These are phyloP conservation scores for Barnettozyma hawaiiensis DNA, from an alignment of 1,139 yeast species.

Conservation along the genomic window DNA sequence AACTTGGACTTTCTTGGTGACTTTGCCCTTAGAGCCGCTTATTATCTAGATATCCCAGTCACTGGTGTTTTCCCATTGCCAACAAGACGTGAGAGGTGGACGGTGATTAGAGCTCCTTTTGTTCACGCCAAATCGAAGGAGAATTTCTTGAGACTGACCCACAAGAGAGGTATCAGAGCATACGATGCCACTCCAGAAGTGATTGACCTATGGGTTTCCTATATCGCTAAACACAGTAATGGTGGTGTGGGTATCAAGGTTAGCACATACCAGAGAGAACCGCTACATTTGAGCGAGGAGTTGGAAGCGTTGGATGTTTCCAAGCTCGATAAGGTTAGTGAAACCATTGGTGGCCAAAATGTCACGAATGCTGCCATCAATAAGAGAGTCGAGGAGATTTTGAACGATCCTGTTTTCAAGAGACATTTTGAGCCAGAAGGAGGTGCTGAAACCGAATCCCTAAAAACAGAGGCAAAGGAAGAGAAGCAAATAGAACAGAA, in stretches of 20 bases:
- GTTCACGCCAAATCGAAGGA: conserved; percentile 94
- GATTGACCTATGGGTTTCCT: conserved; percentile 76
- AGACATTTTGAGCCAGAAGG: conserved; percentile 17
- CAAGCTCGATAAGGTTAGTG: conserved; percentile 22
- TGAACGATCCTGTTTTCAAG: conserved; percentile 61
- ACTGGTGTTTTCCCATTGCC: conserved; percentile 64
- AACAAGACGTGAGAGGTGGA: conserved; percentile 79
- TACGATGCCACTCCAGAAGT: conserved; percentile 86
- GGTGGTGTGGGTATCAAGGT: conserved; percentile 84
- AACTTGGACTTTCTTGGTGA: conserved; percentile 74
- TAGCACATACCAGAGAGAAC: conserved; percentile 55
- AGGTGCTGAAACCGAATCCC: not conserved
- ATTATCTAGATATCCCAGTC: conserved; percentile 80
- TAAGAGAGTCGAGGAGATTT: conserved; percentile 63
- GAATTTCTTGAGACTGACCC: conserved; percentile 86
- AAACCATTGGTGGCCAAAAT: conserved; percentile 11
- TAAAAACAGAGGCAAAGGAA: conserved; percentile 1
- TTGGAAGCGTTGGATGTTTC: conserved; percentile 31
- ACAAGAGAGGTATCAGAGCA: conserved; percentile 63
- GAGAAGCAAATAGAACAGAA: conserved; percentile 6
- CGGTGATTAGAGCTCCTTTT: conserved; percentile 89
- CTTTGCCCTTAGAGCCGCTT: conserved; percentile 87
- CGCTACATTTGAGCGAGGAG: conserved; percentile 34
- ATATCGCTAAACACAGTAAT: conserved; percentile 69
- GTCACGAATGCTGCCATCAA: conserved; percentile 17